Percentiles rank a stretch among this genome's conserved stretches.
Evolutionary conservation across 73 alveolate species (phyloP).

Genomic region (Symbiodinium pilosum): DNA sequence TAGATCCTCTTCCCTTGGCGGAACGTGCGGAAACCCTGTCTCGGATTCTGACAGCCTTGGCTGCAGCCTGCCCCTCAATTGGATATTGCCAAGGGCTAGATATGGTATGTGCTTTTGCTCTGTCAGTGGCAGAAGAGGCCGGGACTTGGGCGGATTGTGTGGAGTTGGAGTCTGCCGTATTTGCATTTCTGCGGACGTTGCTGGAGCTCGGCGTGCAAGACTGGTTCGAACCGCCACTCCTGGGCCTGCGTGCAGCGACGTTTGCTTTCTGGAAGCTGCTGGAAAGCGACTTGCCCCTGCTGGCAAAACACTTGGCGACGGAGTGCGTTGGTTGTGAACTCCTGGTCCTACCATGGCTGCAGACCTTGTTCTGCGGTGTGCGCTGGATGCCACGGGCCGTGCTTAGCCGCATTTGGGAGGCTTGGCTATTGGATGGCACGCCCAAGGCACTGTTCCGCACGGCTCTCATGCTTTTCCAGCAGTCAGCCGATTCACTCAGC

Average conservation of each 20-base stretch:
- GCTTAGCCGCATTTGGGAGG: slow-evolving; percentile 31
- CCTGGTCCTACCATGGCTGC: neutral
- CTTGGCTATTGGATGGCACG: slow-evolving; percentile 21
- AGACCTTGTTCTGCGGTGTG: neutral
- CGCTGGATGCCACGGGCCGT: slow-evolving; percentile 12
- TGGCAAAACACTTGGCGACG: neutral
- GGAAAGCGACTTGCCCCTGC: neutral
- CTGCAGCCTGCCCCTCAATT: slow-evolving; percentile 8
- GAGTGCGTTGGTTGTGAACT: slow-evolving; percentile 24
- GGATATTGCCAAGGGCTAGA: slow-evolving; percentile 20
- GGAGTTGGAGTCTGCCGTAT: neutral
- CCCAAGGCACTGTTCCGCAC: neutral
- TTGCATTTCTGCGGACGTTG: neutral
- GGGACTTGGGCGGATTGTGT: neutral
- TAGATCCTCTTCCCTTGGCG: neutral
- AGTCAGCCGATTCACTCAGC: neutral
- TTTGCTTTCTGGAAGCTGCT: neutral
- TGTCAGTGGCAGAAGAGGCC: slow-evolving; percentile 20
- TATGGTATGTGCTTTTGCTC: neutral
- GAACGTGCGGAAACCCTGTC: neutral
- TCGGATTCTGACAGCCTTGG: neutral
- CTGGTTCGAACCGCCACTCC: slow-evolving; percentile 4
- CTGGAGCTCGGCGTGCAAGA: slow-evolving; percentile 11
- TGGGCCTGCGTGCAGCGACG: slow-evolving; percentile 4
- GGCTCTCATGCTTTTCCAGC: slow-evolving; percentile 11